Conservation (phyloP, 805 yeast species). For the Ogataea kodamae region DNA sequence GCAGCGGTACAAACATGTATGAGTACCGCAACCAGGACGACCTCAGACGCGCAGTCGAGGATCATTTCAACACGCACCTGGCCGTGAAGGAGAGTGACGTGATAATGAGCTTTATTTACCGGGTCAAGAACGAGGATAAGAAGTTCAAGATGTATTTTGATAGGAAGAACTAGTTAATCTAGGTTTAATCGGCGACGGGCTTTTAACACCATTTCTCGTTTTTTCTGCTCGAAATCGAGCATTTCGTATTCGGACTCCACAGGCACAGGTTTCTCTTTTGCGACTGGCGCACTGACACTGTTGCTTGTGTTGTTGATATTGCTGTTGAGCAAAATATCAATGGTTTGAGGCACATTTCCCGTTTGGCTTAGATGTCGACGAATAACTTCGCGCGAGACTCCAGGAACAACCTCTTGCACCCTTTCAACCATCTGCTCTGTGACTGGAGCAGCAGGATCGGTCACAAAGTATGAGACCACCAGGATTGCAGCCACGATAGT, state of each 20-base stretch:
- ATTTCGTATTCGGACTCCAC: conserved; percentile 44
- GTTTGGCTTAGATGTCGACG: conserved; percentile 67
- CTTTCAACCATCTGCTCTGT: conserved; percentile 77
- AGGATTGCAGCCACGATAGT: conserved; percentile 52
- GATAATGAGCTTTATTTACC: conserved; percentile 83
- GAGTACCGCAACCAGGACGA: conserved; percentile 31
- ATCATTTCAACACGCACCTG: conserved; percentile 55
- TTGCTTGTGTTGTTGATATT: neutral
- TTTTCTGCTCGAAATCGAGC: conserved; percentile 43
- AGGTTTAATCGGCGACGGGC: conserved; percentile 49
- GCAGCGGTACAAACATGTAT: conserved; percentile 28
- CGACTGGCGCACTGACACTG: neutral
- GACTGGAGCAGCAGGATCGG: conserved; percentile 31
- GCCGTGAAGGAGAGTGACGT: conserved; percentile 78
- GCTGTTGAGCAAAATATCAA: conserved; percentile 58
- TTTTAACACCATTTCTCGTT: conserved; percentile 53
- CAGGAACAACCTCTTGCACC: conserved; percentile 81
- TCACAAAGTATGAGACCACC: conserved; percentile 53
- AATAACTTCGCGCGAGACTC: conserved; percentile 64
- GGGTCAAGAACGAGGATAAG: conserved; percentile 63
- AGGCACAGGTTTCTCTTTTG: neutral
- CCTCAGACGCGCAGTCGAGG: conserved; percentile 29
- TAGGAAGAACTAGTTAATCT: conserved; percentile 17
- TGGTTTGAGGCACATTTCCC: conserved; percentile 78
- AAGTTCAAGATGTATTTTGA: conserved; percentile 39